Percentiles rank a stretch among this genome's conserved stretches.
Conservation (phyloP, 2,329 filamentous ascomycete species). For the Cladorrhinum sp. region DNA sequence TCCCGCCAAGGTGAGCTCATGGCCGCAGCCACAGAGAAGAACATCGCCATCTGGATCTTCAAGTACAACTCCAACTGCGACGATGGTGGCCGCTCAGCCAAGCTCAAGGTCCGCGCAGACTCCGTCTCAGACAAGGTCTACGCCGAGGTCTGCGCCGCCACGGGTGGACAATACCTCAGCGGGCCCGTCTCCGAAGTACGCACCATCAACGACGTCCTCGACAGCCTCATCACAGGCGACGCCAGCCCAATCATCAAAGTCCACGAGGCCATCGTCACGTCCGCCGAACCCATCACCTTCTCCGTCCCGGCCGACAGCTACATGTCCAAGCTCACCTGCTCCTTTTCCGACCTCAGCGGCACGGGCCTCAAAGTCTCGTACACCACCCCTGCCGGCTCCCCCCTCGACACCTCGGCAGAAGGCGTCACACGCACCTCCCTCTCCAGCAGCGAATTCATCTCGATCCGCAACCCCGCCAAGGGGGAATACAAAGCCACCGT, state of each 20-base stretch:
- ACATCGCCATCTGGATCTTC: not conserved
- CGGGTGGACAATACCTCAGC: not conserved
- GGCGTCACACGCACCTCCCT: not conserved
- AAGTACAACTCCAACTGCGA: not conserved
- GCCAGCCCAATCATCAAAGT: not conserved
- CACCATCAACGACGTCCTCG: not conserved
- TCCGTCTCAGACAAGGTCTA: not conserved
- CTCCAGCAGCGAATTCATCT: not conserved
- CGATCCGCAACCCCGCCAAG: not conserved
- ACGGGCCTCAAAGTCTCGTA: not conserved
- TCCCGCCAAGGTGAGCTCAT: not conserved
- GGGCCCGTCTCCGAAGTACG: not conserved
- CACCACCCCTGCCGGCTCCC: not conserved
- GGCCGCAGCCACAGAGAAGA: not conserved
- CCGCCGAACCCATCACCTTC: not conserved
- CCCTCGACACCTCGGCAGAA: not conserved
- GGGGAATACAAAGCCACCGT: not conserved
- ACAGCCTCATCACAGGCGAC: not conserved
- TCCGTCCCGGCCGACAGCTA: not conserved
- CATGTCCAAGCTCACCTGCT: not conserved
- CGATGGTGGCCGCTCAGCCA: not conserved
- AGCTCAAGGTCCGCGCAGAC: not conserved
- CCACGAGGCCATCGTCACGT: not conserved
- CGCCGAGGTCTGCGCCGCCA: not conserved
- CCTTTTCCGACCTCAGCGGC: not conserved